phyloP scores from a whole-genome alignment of 1,284 basidiomycete species.

The Takashimella tepidaria region DNA sequence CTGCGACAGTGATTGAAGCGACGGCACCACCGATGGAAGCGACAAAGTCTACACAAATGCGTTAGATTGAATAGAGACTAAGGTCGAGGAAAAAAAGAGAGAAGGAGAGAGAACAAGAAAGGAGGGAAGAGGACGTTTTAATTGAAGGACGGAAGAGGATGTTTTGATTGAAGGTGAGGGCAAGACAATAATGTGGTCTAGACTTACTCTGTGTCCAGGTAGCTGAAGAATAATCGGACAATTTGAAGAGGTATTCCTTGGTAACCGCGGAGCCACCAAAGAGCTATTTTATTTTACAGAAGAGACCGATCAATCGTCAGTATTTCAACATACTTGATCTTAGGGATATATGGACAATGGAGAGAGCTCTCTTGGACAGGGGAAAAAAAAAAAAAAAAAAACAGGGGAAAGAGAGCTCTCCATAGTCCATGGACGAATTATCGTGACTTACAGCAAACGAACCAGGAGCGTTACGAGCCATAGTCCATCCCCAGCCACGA shows the following conservation, averaged over 20 bases:
- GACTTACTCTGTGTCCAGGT: conserved; percentile 79
- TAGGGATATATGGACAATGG: no score
- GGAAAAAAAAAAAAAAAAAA: no score
- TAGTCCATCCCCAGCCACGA: conserved; percentile 98
- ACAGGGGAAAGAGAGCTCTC: no score
- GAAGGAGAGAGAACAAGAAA: no score
- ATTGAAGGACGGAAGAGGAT: neutral
- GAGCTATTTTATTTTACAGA: no score
- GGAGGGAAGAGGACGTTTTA: neutral
- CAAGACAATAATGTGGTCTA: conserved; percentile 8
- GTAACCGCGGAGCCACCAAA: conserved; percentile 94
- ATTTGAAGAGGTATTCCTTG: conserved; percentile 87
- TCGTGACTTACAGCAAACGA: conserved; percentile 76
- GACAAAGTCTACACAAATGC: conserved; percentile 81
- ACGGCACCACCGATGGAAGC: conserved; percentile 92
- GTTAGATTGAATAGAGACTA: conserved; percentile 2
- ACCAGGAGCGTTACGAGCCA: conserved; percentile 94
- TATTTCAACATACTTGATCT: no score
- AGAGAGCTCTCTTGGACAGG: no score
- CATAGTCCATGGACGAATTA: neutral
- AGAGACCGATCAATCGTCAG: no score
- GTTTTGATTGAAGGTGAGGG: neutral
- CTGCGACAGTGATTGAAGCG: conserved; percentile 91
- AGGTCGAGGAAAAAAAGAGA: neutral
- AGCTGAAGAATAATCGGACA: conserved; percentile 83